Base-by-base conservation (phyloP, 305 asterid species). In the Ajuga reptans region DNA sequence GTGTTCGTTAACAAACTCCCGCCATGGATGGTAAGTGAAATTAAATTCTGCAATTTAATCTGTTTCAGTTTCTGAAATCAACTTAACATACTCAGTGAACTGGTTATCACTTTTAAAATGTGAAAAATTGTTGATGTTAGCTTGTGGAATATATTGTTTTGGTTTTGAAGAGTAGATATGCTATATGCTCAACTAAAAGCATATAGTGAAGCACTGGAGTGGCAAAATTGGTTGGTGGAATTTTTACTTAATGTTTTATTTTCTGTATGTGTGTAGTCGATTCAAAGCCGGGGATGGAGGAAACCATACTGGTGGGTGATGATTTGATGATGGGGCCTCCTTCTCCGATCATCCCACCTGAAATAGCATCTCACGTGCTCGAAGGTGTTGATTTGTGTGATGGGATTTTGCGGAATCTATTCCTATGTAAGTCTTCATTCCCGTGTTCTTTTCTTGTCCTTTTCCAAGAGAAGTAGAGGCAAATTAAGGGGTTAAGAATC, bases 251-350 rank as follows among this genome's bases (percentile, higher is more conserved):
- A 42, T 51, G 60, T 58, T 75, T 51, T 68, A 2, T 71, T 55
- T 9, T 15, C 3, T 55, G 47, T 12, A 3, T 66, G 10, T 60
- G 63, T 47, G 37, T 71, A 91, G 97, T 91, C 16, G 99, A 94
- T 82, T 83, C 99, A 21, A 86, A 91, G 85, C 95, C 85, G 53
- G 77, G 85, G 8, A 87, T 91, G 96, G 99, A 93, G 87, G 99
- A 93, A 78, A 93, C 95, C 45, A 86, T 91, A 74, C 83, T 93
- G 80, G 96, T 93, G 78, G 99, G 96, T 68, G 97, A 93, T 86
- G 97, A 93, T 82, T 86, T 93, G 73, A 93, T 93, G 99, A 78
- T 81, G 90, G 97, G 96, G 14, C 99, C 91, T 3, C 96, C 97
- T 43, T 89, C 97, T 21, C 99, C 96, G 2, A 36, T 91, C 64